Evolutionary conservation across 2,329 filamentous ascomycete species (phyloP).

Genomic region (Pseudogymnoascus sp.): DNA sequence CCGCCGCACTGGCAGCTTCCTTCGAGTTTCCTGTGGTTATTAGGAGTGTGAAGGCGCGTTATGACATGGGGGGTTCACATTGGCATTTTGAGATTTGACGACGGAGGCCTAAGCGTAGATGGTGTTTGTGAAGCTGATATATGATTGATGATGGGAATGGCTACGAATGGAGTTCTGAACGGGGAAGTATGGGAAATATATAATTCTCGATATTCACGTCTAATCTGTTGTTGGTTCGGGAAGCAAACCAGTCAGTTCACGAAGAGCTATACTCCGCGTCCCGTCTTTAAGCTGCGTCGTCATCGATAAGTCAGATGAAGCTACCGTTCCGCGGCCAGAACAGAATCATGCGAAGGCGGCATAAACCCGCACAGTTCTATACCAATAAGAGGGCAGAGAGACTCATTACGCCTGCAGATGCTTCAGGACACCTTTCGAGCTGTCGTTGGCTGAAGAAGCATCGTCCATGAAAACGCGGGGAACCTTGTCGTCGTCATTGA

Average conservation of each 20-base stretch:
- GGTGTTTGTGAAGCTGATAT: not conserved
- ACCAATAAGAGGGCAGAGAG: not conserved
- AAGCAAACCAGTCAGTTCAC: not conserved
- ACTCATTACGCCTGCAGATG: not conserved
- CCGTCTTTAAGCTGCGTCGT: not conserved
- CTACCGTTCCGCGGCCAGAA: not conserved
- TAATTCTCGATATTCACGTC: not conserved
- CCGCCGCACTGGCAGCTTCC: conserved; percentile 41
- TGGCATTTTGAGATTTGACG: not conserved
- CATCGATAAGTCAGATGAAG: not conserved
- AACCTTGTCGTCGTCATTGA: conserved; percentile 6
- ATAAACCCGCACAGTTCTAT: too few relatives aligned
- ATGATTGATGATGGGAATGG: not conserved
- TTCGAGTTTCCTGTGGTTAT: conserved; percentile 32
- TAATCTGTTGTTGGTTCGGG: not conserved
- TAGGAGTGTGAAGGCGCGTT: not conserved
- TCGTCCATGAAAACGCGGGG: not conserved
- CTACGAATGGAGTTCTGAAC: not conserved
- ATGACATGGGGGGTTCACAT: not conserved
- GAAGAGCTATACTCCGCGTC: not conserved
- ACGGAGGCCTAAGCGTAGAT: not conserved
- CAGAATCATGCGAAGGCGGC: not conserved
- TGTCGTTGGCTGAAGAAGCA: not conserved
- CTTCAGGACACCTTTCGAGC: not conserved
- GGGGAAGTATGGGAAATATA: not conserved